These are phyloP conservation scores for Mycena olivaceomarginata DNA, from an alignment of 768 basidiomycete genomes.

Conservation along the genomic window DNA sequence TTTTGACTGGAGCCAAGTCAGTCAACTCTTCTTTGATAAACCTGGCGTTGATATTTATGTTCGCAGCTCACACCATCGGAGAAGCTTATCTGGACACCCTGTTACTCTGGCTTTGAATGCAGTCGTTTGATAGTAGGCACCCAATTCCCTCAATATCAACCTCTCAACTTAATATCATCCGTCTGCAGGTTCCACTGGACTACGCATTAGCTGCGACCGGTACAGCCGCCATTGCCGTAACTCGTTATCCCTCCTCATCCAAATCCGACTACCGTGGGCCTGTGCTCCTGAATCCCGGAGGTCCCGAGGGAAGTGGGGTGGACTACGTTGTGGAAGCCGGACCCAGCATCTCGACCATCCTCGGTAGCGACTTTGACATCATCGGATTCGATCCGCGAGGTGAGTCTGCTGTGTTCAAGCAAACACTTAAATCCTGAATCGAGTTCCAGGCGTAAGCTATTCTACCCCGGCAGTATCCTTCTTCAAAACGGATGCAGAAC, in stretches of 20 bases:
- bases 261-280: conserved; percentile 50
- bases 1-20: not conserved
- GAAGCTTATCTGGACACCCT: not conserved
- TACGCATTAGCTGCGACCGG: conserved; percentile 44
- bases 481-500: conserved; percentile 36
- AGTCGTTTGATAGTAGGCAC: not conserved
- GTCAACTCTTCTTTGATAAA: not conserved
- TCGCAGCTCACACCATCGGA: not conserved
- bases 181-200: conserved; percentile 53
- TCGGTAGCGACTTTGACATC: conserved; percentile 46
- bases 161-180: not conserved
- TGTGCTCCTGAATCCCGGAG: conserved; percentile 55
- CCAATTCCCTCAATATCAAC: not conserved
- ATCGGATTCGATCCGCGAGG: conserved; percentile 55
- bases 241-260: conserved; percentile 46
- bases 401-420: not conserved
- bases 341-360: not conserved
- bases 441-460: conserved; percentile 30
- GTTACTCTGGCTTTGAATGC: not conserved
- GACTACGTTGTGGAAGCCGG: conserved; percentile 22
- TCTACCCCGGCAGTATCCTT: conserved; percentile 35
- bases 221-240: conserved; percentile 50
- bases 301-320: conserved; percentile 52
- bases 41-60: not conserved
- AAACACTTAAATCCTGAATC: not conserved